These are phyloP conservation scores for Arthrobotrys entomopaga DNA, from an alignment of 2,329 filamentous ascomycete species.

Conservation along the genomic window DNA sequence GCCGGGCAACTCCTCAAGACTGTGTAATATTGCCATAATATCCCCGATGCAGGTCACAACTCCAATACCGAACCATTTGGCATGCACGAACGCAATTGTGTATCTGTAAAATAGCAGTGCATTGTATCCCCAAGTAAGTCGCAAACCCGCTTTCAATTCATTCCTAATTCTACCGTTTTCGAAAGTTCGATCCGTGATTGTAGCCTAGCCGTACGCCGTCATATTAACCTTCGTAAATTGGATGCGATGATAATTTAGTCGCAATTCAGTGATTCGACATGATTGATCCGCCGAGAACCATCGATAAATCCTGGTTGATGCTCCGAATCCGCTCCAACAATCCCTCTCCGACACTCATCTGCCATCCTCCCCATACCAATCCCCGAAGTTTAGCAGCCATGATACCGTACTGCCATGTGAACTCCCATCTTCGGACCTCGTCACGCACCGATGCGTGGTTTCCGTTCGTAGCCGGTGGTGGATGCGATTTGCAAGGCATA, in stretches of 20 bases:
- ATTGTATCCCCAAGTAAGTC: no score
- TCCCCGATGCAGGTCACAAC: no score
- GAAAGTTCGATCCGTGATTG: neutral
- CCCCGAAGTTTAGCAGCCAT: slow-evolving; percentile 35
- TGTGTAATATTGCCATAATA: no score
- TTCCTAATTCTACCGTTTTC: no score
- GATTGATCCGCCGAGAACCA: slow-evolving; percentile 1
- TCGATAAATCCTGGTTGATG: slow-evolving; percentile 30
- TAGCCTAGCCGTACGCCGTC: no score
- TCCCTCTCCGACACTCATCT: slow-evolving; percentile 28
- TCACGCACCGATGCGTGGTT: slow-evolving; percentile 30
- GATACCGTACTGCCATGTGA: slow-evolving; percentile 35
- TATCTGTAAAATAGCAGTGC: no score
- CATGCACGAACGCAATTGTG: no score
- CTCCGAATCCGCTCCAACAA: slow-evolving; percentile 35
- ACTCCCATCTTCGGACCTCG: slow-evolving; percentile 49
- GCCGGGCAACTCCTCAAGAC: no score
- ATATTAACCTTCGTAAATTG: no score
- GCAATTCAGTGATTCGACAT: neutral
- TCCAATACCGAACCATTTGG: no score
- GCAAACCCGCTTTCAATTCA: no score
- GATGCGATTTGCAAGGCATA: slow-evolving; percentile 53
- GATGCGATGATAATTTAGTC: no score
- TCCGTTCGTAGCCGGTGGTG: slow-evolving; percentile 24
- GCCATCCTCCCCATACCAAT: slow-evolving; percentile 40